phyloP scores from a whole-genome alignment of 345 rosid species.

The Viola odorata region DNA sequence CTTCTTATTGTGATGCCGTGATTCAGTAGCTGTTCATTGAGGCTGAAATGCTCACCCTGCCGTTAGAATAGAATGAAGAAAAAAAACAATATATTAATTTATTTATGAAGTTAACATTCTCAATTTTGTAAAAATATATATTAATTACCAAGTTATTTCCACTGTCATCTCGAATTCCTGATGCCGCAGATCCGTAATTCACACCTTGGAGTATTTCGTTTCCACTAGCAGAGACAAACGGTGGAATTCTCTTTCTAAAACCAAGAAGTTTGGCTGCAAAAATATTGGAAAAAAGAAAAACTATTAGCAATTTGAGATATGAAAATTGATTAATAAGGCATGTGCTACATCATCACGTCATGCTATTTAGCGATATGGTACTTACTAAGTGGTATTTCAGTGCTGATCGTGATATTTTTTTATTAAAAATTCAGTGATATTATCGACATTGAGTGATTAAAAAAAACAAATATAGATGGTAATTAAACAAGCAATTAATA shows the following conservation, averaged over 20 bases:
- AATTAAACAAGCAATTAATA: background rate
- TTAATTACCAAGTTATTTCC: background rate
- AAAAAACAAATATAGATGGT: too few relatives aligned
- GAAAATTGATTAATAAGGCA: too few relatives aligned
- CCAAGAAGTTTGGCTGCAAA: slow-evolving; percentile 1
- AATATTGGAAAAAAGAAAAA: too few relatives aligned
- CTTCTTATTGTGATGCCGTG: background rate
- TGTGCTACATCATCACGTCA: too few relatives aligned
- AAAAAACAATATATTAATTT: background rate
- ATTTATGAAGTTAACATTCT: background rate
- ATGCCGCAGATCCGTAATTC: slow-evolving; percentile 2
- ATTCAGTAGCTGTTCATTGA: slow-evolving; percentile 5
- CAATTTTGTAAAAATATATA: background rate
- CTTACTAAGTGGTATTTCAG: too few relatives aligned
- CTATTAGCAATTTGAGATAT: too few relatives aligned
- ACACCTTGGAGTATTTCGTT: background rate
- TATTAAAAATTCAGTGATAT: too few relatives aligned
- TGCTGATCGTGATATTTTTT: too few relatives aligned
- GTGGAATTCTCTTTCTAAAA: background rate
- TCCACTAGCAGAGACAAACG: background rate
- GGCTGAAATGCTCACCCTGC: slow-evolving; percentile 7
- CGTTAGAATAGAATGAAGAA: background rate
- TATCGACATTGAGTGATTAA: too few relatives aligned
- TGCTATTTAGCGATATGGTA: too few relatives aligned
- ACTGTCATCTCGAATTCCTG: slow-evolving; percentile 5